Conservation (phyloP, 2,329 filamentous ascomycete species). For the Botrytis squamosa region DNA sequence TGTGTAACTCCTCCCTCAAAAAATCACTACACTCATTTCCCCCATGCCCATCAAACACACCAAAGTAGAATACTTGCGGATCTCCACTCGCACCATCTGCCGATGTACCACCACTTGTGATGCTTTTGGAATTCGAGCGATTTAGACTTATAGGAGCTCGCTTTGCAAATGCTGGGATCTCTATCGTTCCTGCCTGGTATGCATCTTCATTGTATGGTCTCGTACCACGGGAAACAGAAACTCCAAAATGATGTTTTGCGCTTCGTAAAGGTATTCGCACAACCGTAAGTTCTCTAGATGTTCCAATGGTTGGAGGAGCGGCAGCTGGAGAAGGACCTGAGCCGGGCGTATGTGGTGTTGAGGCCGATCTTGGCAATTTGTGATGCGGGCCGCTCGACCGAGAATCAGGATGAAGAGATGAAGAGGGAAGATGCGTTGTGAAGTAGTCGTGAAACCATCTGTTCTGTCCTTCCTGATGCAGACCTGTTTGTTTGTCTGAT, state of each 20-base stretch:
- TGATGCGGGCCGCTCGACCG: constrained; percentile 68
- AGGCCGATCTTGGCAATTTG: constrained; percentile 82
- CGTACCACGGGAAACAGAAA: constrained; percentile 73
- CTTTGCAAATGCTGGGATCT: constrained; percentile 89
- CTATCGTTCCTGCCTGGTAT: constrained; percentile 90
- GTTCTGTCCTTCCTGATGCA: constrained; percentile 19
- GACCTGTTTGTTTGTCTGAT: constrained; percentile 17
- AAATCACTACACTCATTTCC: constrained; percentile 87
- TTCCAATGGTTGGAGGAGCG: constrained; percentile 58
- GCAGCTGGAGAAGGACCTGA: constrained; percentile 56
- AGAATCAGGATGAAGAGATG: constrained; percentile 87
- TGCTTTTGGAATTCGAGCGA: constrained; percentile 26
- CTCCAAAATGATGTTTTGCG: constrained; percentile 95
- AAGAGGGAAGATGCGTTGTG: constrained; percentile 90
- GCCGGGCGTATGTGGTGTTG: constrained; percentile 68
- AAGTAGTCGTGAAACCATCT: constrained; percentile 87
- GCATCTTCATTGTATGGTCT: constrained; percentile 91
- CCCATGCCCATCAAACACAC: constrained; percentile 93
- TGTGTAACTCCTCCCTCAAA: constrained; percentile 77
- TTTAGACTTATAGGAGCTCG: constrained; percentile 65
- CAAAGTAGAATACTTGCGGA: constrained; percentile 97
- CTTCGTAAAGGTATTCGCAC: constrained; percentile 91
- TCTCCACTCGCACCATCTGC: constrained; percentile 81
- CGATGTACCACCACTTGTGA: constrained; percentile 53
- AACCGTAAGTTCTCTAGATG: constrained; percentile 78